These are phyloP conservation scores for Lophiotrema nucula DNA, from an alignment of 495 filamentous ascomycete species.

Conservation along the genomic window DNA sequence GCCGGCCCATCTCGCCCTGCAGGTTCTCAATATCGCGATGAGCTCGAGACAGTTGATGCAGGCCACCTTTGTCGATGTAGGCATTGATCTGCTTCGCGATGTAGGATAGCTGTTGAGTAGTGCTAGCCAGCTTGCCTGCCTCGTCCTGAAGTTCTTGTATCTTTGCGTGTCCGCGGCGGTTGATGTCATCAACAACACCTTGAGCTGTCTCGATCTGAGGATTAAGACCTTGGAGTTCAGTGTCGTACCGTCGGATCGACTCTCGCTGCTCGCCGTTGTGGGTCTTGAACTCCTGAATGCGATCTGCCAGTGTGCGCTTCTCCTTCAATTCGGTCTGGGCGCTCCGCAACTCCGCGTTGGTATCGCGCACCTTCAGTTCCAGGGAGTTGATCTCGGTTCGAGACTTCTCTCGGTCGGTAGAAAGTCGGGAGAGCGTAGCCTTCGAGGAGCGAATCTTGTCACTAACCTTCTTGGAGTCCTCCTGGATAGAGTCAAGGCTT, in stretches of 20 bases:
- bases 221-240: conserved; percentile 64
- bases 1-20: conserved; percentile 60
- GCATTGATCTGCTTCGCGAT: conserved; percentile 74
- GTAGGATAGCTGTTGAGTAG: conserved; percentile 70
- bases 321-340: conserved; percentile 74
- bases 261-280: conserved; percentile 67
- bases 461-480: conserved; percentile 64
- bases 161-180: conserved; percentile 64
- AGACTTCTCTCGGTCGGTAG: conserved; percentile 67
- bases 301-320: conserved; percentile 62
- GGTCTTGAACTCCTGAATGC: conserved; percentile 70
- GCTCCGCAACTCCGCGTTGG: conserved; percentile 64
- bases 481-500: conserved; percentile 79
- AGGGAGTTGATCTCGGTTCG: conserved; percentile 63
- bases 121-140: conserved; percentile 67
- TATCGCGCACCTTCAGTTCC: conserved; percentile 69
- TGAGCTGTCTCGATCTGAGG: conserved; percentile 75
- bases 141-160: conserved; percentile 73
- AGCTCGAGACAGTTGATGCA: conserved; percentile 65
- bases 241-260: conserved; percentile 62
- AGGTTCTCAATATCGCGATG: conserved; percentile 66
- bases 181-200: conserved; percentile 70
- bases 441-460: conserved; percentile 66
- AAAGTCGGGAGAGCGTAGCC: conserved; percentile 60
- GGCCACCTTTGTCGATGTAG: conserved; percentile 76